These are phyloP conservation scores for Pseudocercospora eumusae DNA, from an alignment of 2,329 filamentous ascomycete species.

Conservation along the genomic window DNA sequence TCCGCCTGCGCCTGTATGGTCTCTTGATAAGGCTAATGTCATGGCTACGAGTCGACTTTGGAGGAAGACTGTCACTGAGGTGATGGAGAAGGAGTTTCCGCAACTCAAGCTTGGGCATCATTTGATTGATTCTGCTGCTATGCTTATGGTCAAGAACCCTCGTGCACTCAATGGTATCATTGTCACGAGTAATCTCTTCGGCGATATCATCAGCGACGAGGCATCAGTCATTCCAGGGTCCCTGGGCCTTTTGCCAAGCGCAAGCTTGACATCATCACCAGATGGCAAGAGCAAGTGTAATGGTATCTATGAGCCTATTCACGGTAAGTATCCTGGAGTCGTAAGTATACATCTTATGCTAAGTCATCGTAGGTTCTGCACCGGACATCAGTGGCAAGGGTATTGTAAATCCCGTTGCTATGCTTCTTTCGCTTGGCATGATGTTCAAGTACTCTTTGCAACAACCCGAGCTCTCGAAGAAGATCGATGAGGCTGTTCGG, in stretches of 20 bases:
- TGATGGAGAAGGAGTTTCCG: constrained; percentile 86
- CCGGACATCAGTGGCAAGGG: constrained; percentile 91
- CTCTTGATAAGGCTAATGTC: constrained; percentile 94
- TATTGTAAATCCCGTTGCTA: constrained; percentile 81
- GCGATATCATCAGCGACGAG: constrained; percentile 95
- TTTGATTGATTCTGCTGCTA: constrained; percentile 93
- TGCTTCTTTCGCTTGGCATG: constrained; percentile 90
- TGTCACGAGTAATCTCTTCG: constrained; percentile 91
- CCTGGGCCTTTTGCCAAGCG: constrained; percentile 83
- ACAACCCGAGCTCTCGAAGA: constrained; percentile 72
- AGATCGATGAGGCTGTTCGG: constrained; percentile 79
- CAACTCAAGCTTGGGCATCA: constrained; percentile 82
- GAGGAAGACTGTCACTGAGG: constrained; percentile 81
- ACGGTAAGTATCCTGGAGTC: constrained; percentile 60
- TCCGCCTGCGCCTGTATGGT: constrained; percentile 78
- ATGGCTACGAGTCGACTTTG: constrained; percentile 86
- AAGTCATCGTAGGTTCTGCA: constrained; percentile 64
- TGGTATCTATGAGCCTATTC: constrained; percentile 96
- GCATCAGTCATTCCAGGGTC: constrained; percentile 91
- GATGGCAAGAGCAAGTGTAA: constrained; percentile 83
- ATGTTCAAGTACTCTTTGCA: constrained; percentile 91
- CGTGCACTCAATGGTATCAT: constrained; percentile 84
- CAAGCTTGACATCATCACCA: constrained; percentile 81
- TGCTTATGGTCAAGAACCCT: constrained; percentile 96
- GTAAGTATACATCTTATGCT: neutral